Base-by-base conservation (phyloP, 306 rosid genomes). In the Cucurbita maxima region DNA sequence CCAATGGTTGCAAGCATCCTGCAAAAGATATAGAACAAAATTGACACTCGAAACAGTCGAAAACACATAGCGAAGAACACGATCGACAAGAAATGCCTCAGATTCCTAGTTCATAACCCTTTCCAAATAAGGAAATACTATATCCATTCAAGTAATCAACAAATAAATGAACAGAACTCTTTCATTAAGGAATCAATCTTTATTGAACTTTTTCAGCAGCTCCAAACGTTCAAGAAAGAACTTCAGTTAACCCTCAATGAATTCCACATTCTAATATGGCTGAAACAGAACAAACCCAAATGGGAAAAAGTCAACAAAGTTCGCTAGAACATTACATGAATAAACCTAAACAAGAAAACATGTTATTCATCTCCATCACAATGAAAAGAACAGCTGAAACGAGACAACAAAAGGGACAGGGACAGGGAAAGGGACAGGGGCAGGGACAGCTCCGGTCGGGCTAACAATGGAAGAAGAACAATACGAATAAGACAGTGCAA, bases 1-100 rank as follows among this genome's bases (percentile, higher is more conserved):
- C 58, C 73, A 52, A 67, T 66, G 72, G 75, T 79, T 45, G 71
- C 79, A 76, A 78, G 68, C 75, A 75, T 81, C 89, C 96, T 90
- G 71, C 71, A 80, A 74, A 58, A 57, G 8, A 69, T 53, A 73
- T 41, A 40, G 15, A 63, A 76, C 51, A 61, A 62, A 62, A 80
- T 64, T 56, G 11, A 62, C n/a, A 62, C 72, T 61, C 56, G 52
- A 48, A 58, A 67, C 16, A 45, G 72, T 11, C 5, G n/a, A 4
- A 67, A 44, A 64, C 9, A 62, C 15, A 1, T 59, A 62, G 70
- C n/a, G 43, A 61, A 38, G 48, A 0, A 59, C 66, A 59, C 69
- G 3, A 13, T 0, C 72, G 11, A 67, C 34, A 67, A 68, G 73
- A 45, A 45, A 13, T 12, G 43, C 41, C 38, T 67, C 73, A 7